Conservation (phyloP, 2,329 filamentous ascomycete genomes). For the Arthrobotrys megalospora region DNA sequence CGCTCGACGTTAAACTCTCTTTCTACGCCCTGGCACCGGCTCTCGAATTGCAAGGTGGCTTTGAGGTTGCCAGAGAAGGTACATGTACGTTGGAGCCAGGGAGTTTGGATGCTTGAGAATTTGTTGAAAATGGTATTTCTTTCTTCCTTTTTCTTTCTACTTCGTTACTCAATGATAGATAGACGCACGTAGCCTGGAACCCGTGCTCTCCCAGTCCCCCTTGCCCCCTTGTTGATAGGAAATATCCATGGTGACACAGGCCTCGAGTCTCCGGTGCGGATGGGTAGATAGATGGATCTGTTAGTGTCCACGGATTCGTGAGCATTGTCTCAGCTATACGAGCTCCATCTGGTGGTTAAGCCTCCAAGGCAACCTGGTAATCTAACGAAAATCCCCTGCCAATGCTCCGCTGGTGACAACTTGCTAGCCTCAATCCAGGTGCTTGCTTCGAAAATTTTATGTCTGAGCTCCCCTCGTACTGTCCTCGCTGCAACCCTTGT, state of each 20-base stretch:
- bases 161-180: not conserved
- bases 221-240: not conserved
- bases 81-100: not conserved
- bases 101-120: not conserved
- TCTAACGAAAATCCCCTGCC: too few relatives aligned
- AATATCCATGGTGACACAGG: slow-evolving; percentile 5
- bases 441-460: not conserved
- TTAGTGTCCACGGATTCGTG: not conserved
- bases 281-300: not conserved
- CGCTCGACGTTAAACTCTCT: slow-evolving; percentile 32
- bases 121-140: not conserved
- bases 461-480: slow-evolving; percentile 1
- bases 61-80: not conserved
- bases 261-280: not conserved
- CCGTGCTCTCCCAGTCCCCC: not conserved
- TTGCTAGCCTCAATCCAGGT: too few relatives aligned
- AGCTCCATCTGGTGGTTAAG: not conserved
- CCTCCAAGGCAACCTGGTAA: too few relatives aligned
- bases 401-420: too few relatives aligned
- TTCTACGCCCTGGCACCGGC: slow-evolving; percentile 7
- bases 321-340: slow-evolving; percentile 1
- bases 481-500: too few relatives aligned
- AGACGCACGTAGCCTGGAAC: not conserved
- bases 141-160: not conserved
- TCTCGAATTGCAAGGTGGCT: not conserved